Base-by-base conservation (phyloP, 1,284 basidiomycete genomes). In the Tylopilus orsonianus region DNA sequence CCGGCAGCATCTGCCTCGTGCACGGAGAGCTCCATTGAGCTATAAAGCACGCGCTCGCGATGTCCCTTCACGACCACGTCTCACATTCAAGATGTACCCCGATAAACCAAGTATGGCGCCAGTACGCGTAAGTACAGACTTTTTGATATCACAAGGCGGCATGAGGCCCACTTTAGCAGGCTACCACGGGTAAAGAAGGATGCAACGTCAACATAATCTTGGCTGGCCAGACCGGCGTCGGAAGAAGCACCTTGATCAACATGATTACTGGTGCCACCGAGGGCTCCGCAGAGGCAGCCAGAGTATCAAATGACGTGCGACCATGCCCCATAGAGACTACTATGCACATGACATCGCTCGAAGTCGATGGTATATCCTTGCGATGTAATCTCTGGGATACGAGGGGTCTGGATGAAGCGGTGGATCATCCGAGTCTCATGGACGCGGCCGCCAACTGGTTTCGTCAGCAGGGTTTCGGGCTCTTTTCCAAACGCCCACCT, bases 221-320 rank as follows among this genome's bases (percentile, higher is more conserved):
- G 35, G 63, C 56, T 27, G 62, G 61, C 23, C 59, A 62, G 20
- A 61, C 59, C 12, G 60, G 61, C 30, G 61, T 62, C 12, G 60
- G 60, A 30, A 62, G 59, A 34, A 61, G 63, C 33, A 62, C 59
- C 1, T 23, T 61, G 47, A 50, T 62, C 50, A 61, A 61, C 24
- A 66, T 61, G 63, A 60, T 60, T 45, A 48, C 38, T 14, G 63
- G 54, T 34, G 47, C 44, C 27, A 18, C 41, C 23, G 44, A 47
- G 9, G 49, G 42, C 32, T 54, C 58, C 6, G 36, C 32, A 7
- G 38, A 6, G 19, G 50, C 54, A 12, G 59, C 61, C 41, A 50
- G 41, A 34, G 60, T 64, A 23, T 66, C 57, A 0, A 60, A 62
- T 38, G 63, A 56, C 43, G 61, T 45, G 4, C 46, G 59, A 24